These are phyloP conservation scores for Sphaerulina vaccinii DNA, from an alignment of 2,329 filamentous ascomycete genomes.

Conservation along the genomic window DNA sequence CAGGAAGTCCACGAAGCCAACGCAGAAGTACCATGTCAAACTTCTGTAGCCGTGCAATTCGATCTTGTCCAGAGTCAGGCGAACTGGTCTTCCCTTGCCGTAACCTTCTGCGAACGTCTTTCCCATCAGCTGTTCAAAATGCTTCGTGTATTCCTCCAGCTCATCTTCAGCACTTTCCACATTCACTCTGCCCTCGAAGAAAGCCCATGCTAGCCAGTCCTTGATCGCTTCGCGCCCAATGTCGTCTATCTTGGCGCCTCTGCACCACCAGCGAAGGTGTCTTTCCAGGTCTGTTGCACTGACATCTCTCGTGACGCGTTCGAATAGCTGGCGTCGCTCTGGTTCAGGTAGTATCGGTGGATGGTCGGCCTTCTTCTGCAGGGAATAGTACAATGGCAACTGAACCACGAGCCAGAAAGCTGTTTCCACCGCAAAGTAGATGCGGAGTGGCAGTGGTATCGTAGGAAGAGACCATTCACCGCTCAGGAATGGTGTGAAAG, in stretches of 20 bases:
- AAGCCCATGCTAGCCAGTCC: slow-evolving; percentile 67
- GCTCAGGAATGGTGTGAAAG: background rate
- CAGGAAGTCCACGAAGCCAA: slow-evolving; percentile 20
- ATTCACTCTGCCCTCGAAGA: slow-evolving; percentile 60
- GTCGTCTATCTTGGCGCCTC: slow-evolving; percentile 56
- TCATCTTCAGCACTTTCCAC: slow-evolving; percentile 56
- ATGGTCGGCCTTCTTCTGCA: slow-evolving; percentile 54
- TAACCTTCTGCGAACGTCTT: slow-evolving; percentile 52
- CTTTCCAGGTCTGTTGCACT: slow-evolving; percentile 48
- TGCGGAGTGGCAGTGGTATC: slow-evolving; percentile 8
- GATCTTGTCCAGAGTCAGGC: slow-evolving; percentile 63
- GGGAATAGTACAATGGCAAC: slow-evolving; percentile 49
- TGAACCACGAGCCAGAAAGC: slow-evolving; percentile 14
- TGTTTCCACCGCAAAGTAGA: slow-evolving; percentile 17
- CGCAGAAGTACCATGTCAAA: slow-evolving; percentile 20
- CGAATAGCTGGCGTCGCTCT: slow-evolving; percentile 57
- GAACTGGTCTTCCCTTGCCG: slow-evolving; percentile 56
- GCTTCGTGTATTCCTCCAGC: slow-evolving; percentile 55
- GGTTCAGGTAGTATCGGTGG: slow-evolving; percentile 46
- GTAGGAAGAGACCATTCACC: background rate
- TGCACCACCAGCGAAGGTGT: slow-evolving; percentile 65
- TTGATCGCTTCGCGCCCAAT: slow-evolving; percentile 64
- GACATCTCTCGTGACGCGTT: slow-evolving; percentile 55
- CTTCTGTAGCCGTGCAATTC: slow-evolving; percentile 45
- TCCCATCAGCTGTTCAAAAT: slow-evolving; percentile 53